Conservation (phyloP, 805 yeast species). For the Torulaspora delbrueckii region DNA sequence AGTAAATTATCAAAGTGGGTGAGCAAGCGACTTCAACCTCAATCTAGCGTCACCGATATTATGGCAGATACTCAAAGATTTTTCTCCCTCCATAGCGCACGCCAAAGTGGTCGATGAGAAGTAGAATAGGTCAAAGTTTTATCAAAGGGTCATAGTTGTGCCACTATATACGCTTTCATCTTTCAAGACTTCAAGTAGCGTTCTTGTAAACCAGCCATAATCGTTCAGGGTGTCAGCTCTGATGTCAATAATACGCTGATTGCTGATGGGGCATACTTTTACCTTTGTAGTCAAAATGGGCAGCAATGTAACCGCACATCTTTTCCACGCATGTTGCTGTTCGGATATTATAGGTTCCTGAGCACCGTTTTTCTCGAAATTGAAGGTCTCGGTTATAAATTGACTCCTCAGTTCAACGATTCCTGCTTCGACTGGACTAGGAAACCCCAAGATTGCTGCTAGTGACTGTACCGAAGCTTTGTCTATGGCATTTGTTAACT, state of each 20-base stretch:
- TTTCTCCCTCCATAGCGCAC: constrained; percentile 12
- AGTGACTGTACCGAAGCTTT: constrained; percentile 24
- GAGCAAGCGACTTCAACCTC: constrained; percentile 36
- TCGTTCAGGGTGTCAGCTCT: constrained; percentile 25
- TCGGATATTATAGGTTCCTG: constrained; percentile 22
- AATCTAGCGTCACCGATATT: constrained; percentile 16
- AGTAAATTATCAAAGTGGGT: constrained; percentile 74
- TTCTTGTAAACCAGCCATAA: constrained; percentile 35
- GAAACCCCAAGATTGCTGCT: constrained; percentile 14
- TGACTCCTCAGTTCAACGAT: constrained; percentile 22
- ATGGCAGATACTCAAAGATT: constrained; percentile 23
- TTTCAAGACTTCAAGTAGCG: constrained; percentile 25
- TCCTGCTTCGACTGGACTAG: constrained; percentile 8
- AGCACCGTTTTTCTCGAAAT: constrained; percentile 12
- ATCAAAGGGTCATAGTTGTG: constrained; percentile 17
- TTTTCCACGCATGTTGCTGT: constrained; percentile 35
- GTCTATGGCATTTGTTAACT: constrained; percentile 26
- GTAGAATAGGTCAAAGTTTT: not conserved
- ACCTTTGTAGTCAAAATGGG: constrained; percentile 37
- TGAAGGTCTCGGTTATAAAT: constrained; percentile 29
- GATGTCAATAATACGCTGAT: constrained; percentile 30
- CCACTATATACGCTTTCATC: constrained; percentile 31
- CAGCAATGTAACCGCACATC: constrained; percentile 37
- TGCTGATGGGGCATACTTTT: constrained; percentile 36
- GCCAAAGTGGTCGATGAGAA: not conserved